Evolutionary conservation across 768 basidiomycete genomes (phyloP).

Genomic region (Collybia sp.): DNA sequence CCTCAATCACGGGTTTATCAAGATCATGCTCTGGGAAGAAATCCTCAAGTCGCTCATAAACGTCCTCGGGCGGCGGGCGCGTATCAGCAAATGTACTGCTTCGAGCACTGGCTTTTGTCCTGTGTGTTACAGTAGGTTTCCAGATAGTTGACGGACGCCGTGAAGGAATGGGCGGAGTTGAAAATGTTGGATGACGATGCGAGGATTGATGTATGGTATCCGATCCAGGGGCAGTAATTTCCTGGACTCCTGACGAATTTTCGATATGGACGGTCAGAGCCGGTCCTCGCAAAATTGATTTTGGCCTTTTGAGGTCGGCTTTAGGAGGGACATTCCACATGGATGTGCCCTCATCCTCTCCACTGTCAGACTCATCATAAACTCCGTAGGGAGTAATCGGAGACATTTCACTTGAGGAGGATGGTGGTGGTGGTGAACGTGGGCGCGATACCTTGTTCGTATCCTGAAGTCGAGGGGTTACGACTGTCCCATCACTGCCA

Average conservation of each 20-base stretch:
- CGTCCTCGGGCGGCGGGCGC: constrained; percentile 82
- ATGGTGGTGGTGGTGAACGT: constrained; percentile 19
- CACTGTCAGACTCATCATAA: constrained; percentile 48
- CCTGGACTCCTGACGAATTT: constrained; percentile 10
- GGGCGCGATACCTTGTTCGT: background rate
- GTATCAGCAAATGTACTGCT: constrained; percentile 59
- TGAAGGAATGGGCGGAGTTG: constrained; percentile 13
- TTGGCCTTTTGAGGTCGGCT: constrained; percentile 17
- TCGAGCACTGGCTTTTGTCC: constrained; percentile 22
- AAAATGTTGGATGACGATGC: constrained; percentile 14
- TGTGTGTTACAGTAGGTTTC: constrained; percentile 20
- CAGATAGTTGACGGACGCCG: constrained; percentile 1
- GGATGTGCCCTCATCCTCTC: constrained; percentile 35
- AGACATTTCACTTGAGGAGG: constrained; percentile 10
- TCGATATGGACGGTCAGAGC: constrained; percentile 42
- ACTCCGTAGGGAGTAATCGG: constrained; percentile 11
- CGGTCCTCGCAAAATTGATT: constrained; percentile 31
- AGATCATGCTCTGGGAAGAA: constrained; percentile 97
- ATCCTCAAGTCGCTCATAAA: constrained; percentile 88
- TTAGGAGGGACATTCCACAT: constrained; percentile 41
- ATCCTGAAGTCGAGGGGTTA: constrained; percentile 8
- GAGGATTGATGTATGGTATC: constrained; percentile 16
- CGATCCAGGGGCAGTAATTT: constrained; percentile 3
- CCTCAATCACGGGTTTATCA: constrained; percentile 93
- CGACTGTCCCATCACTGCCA: constrained; percentile 18